Percentiles rank a stretch among this genome's conserved stretches.
phyloP scores from a whole-genome alignment of 345 rosid genomes.

The Camelina laxa region DNA sequence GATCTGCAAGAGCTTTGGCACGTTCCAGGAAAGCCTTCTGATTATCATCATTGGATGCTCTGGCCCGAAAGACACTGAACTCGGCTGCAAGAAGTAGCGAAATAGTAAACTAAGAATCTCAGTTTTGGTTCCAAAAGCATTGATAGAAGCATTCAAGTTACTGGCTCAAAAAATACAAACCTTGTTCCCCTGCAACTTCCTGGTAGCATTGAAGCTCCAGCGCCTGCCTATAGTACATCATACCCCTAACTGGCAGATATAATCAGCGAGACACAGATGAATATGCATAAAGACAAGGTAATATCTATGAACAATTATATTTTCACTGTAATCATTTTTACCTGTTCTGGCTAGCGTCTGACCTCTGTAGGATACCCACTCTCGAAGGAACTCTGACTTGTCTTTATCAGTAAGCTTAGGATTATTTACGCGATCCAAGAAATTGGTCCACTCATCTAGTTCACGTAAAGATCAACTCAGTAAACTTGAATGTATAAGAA shows the following conservation, averaged over 20 bases:
- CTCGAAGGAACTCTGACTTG: constrained; percentile 52
- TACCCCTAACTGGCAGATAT: constrained; percentile 47
- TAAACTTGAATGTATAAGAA: constrained; percentile 7
- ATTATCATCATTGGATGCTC: constrained; percentile 46
- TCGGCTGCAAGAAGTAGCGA: constrained; percentile 52
- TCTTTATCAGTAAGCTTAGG: constrained; percentile 42
- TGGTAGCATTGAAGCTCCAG: constrained; percentile 56
- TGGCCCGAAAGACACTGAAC: constrained; percentile 46
- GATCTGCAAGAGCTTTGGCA: constrained; percentile 74
- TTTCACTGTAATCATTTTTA: constrained; percentile 28
- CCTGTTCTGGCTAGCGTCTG: constrained; percentile 98
- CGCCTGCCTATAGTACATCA: constrained; percentile 51
- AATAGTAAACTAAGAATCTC: constrained; percentile 2
- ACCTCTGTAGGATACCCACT: constrained; percentile 92
- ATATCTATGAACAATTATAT: constrained; percentile 10
- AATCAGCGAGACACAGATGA: constrained; percentile 28
- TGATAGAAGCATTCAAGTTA: neutral
- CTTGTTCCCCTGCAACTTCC: constrained; percentile 67
- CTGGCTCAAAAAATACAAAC: constrained; percentile 53
- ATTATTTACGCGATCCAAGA: constrained; percentile 60
- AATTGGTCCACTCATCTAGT: constrained; percentile 91
- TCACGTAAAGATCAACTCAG: constrained; percentile 33
- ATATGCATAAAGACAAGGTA: constrained; percentile 13
- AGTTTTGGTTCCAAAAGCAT: constrained; percentile 14
- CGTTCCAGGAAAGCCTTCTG: constrained; percentile 44